These are phyloP conservation scores for Taphrina sp. DNA, from an alignment of 1,139 yeast genomes.

Conservation along the genomic window DNA sequence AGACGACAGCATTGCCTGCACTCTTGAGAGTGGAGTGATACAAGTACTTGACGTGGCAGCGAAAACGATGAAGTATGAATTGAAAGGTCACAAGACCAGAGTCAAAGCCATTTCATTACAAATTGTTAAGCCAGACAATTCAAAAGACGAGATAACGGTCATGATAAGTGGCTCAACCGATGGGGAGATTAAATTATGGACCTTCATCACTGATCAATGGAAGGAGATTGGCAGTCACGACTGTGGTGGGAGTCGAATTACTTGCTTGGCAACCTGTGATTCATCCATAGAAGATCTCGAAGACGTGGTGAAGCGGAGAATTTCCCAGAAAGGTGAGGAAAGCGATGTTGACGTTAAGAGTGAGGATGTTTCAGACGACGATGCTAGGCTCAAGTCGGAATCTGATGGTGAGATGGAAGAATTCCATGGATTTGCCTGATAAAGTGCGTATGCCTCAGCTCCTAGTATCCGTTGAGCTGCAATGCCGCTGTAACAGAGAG, in stretches of 20 bases:
- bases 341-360: slow-evolving; percentile 38
- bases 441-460: too few relatives aligned
- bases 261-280: slow-evolving; percentile 17
- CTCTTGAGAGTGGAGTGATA: slow-evolving; percentile 11
- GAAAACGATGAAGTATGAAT: neutral
- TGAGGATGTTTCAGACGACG: slow-evolving; percentile 42
- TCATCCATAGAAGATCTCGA: slow-evolving; percentile 25
- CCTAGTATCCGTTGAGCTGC: too few relatives aligned
- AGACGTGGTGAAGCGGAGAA: slow-evolving; percentile 19
- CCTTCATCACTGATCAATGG: slow-evolving; percentile 43
- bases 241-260: slow-evolving; percentile 23
- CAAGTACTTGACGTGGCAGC: slow-evolving; percentile 9
- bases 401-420: slow-evolving; percentile 38
- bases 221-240: slow-evolving; percentile 16
- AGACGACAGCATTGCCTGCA: neutral
- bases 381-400: slow-evolving; percentile 41
- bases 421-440: slow-evolving; percentile 16
- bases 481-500: too few relatives aligned
- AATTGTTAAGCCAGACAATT: neutral
- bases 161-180: slow-evolving; percentile 86
- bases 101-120: slow-evolving; percentile 18
- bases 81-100: slow-evolving; percentile 21
- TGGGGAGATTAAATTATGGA: slow-evolving; percentile 91
- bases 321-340: slow-evolving; percentile 11
- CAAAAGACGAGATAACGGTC: slow-evolving; percentile 42